Evolutionary conservation across 2,329 filamentous ascomycete genomes (phyloP), one percentile per base, ranked within the genome.

Genomic region (Nothomitra cinnamomea): DNA sequence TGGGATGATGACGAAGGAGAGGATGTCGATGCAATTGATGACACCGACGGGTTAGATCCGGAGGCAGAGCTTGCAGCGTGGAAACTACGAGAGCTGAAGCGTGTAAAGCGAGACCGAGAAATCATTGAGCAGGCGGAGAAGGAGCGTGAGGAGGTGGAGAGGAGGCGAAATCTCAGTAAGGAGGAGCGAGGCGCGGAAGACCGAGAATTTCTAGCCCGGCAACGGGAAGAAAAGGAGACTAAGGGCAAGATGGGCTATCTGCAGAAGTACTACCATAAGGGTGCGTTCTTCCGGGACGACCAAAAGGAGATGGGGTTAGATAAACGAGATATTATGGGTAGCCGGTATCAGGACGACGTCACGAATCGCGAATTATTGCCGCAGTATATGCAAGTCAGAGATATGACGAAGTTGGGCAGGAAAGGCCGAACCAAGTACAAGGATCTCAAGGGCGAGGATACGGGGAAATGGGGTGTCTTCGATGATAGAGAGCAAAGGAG

Each of bases 241-340:
- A 82, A 83, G 56, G 87, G 87, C 53, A 84, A 90, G 68, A 87
- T 92, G 75, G 78, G 78, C 1, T 95, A 81, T 66, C 87, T 96
- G 85, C 89, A 95, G 64, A 88, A 89, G 65, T 98, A 96, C 70
- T 89, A 87, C 68, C 92, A 98, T 74, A 90, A 89, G 70, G 92
- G 92, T 50, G 92, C 92, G 15, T 98, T 96, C 71, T 96, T 87
- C 72, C 85, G 84, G 59, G 87, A 89, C 52, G 85, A 94, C 61
- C 76, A 82, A 52, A 79, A 82, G 60, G 80, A 79, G 15, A 80
- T 85, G 57, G 86, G 87, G 0, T 72, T 95, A 47, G 81, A 85
- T 58, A 77, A 82, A 63, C 76, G 92, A 48, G 86, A 95, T 63
- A 75, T 95, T 58, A 94, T 94, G 79, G 89, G 89, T 13, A 78